Evolutionary conservation across 2,329 filamentous ascomycete species (phyloP), one percentile per base, ranked within the genome.

Genomic region (Aureobasidium sp.): DNA sequence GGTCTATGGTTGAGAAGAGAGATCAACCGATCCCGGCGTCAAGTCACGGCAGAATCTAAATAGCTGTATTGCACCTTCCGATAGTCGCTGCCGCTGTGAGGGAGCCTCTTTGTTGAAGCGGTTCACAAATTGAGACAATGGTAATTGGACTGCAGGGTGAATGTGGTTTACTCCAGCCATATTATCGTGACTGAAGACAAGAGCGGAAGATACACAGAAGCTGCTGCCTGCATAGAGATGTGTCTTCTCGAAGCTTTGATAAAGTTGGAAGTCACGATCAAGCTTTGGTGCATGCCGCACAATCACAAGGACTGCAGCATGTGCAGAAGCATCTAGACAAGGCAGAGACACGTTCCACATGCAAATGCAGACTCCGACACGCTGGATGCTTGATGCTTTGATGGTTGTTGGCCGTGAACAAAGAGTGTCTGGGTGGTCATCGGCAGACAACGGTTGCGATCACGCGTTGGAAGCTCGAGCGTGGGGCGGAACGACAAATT

Each of bases 11-110:
- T 60, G 57, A 12, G 45, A 50, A 49, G 40, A 49, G 22, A 24
- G 29, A 60, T 50, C 57, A 60, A 60, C 57, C 53, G 54, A 48
- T 47, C 29, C 42, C 37, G 54, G 54, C 54, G 54, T 48, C 19
- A 44, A 48, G 33, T 48, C 54, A 58, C 31, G 40, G 42, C 54
- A 42, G 19, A 58, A 48, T 31, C 53, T 45, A 33, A n/a, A 29
- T 29, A 31, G 19, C 22, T 22, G 37, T 42, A 27, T 45, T 57
- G 27, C 53, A 44, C 22, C 7, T 12, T 47, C 42, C 42, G 42
- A 58, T 48, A 15, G 31, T 39, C 54, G 54, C 54, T 47, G 37
- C 6, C 5, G 24, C n/a, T 29, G 14, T 8, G 17, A 33, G 14
- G 22, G 24, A 42, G 15, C 19, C 19, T 39, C 29, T 50, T 50